Evolutionary conservation across 2,329 filamentous ascomycete genomes (phyloP).

Genomic region (Colletotrichum musicola): DNA sequence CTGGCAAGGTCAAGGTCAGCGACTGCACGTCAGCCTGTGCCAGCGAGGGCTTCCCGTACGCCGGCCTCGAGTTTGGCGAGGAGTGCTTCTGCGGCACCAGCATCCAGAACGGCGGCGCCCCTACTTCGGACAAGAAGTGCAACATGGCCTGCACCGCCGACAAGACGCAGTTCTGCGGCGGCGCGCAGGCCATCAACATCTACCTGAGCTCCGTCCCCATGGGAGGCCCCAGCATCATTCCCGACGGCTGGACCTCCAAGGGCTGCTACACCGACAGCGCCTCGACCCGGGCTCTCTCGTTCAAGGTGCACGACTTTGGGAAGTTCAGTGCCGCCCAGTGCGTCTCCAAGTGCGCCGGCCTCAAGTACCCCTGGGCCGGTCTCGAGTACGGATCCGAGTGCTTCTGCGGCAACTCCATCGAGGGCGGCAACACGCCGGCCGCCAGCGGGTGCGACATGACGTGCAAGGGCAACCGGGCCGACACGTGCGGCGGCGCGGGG

Average conservation of each 20-base stretch:
- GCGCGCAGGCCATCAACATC: conserved; percentile 53
- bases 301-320: conserved; percentile 2
- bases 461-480: conserved; percentile 61
- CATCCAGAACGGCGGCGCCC: conserved; percentile 59
- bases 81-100: conserved; percentile 61
- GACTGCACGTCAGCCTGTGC: conserved; percentile 58
- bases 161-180: conserved; percentile 56
- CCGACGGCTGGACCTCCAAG: not conserved
- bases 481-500: conserved; percentile 58
- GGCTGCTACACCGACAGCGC: conserved; percentile 18
- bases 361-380: conserved; percentile 55
- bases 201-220: conserved; percentile 53
- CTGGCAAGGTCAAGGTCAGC: conserved; percentile 57
- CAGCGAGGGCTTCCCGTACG: conserved; percentile 58
- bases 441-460: conserved; percentile 60
- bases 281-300: not conserved
- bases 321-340: conserved; percentile 22
- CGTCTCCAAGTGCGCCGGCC: not conserved
- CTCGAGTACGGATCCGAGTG: conserved; percentile 55
- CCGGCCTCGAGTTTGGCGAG: conserved; percentile 60
- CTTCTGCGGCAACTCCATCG: conserved; percentile 55
- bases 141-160: conserved; percentile 66
- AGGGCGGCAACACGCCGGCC: conserved; percentile 42
- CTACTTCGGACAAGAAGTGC: conserved; percentile 56
- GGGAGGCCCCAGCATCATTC: conserved; percentile 41